phyloP scores from a whole-genome alignment of 192 early-diverging fungal genomes.

The Mortierella antarctica region DNA sequence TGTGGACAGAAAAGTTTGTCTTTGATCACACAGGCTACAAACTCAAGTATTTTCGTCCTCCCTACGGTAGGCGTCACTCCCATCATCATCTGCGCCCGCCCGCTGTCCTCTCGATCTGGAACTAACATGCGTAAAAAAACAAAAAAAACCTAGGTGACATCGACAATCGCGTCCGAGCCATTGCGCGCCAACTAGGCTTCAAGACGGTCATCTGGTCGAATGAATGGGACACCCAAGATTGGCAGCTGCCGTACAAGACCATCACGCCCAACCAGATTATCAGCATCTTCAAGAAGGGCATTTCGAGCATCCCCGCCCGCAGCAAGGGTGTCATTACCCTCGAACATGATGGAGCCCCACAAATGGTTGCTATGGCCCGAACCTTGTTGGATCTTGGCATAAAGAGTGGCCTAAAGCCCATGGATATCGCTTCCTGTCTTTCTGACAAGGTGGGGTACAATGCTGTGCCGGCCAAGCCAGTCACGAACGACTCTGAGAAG shows the following conservation, averaged over 20 bases:
- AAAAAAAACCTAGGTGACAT: constrained; percentile 61
- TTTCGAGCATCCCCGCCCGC: constrained; percentile 5
- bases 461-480: constrained; percentile 8
- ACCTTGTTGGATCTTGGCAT: constrained; percentile 38
- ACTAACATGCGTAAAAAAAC: not conserved
- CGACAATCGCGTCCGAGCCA: constrained; percentile 65
- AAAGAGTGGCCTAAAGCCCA: constrained; percentile 32
- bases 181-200: constrained; percentile 63
- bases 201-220: constrained; percentile 41
- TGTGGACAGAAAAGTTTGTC: constrained; percentile 63
- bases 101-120: not conserved
- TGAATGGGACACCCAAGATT: constrained; percentile 56
- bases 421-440: constrained; percentile 34
- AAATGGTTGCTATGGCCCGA: constrained; percentile 27
- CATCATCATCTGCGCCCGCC: not conserved
- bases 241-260: constrained; percentile 30
- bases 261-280: constrained; percentile 33
- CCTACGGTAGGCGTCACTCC: constrained; percentile 63
- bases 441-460: constrained; percentile 30
- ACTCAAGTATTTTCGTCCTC: constrained; percentile 63
- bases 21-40: constrained; percentile 63
- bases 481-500: too few relatives aligned
- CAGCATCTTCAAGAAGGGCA: constrained; percentile 34
- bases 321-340: constrained; percentile 32
- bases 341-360: constrained; percentile 36